Evolutionary conservation across 768 basidiomycete genomes (phyloP).

Genomic region (Suillus weaverae): DNA sequence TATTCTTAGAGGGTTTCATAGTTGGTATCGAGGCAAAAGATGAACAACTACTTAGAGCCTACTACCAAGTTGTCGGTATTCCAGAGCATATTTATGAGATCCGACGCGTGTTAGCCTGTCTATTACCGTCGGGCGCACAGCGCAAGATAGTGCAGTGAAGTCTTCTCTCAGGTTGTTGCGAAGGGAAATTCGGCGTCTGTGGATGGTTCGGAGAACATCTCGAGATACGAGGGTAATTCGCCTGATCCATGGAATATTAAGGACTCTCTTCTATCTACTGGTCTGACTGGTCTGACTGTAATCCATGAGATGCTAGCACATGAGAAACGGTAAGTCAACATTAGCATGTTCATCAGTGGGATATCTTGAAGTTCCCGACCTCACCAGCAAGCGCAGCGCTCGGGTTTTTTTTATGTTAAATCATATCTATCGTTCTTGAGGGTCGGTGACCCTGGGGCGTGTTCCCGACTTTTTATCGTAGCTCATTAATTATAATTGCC

Average conservation of each 20-base stretch:
- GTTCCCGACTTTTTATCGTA: background rate
- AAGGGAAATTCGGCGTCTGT: background rate
- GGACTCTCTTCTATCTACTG: background rate
- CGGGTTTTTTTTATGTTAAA: background rate
- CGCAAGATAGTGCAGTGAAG: background rate
- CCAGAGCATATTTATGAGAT: no score
- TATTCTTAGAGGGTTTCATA: constrained; percentile 84
- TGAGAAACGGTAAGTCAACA: no score
- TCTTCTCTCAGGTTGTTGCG: background rate
- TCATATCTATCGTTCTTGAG: background rate
- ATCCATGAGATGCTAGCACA: no score
- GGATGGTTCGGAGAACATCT: background rate
- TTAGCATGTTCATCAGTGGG: no score
- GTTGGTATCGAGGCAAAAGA: constrained; percentile 67
- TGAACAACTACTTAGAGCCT: constrained; percentile 33
- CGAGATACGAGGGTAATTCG: background rate
- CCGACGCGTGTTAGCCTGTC: no score
- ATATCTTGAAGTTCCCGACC: no score
- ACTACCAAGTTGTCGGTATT: no score
- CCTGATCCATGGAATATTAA: background rate
- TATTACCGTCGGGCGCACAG: no score
- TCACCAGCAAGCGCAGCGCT: background rate
- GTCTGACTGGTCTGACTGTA: background rate
- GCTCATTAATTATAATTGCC: background rate
- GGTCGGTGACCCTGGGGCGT: background rate